Evolutionary conservation across 192 early-diverging fungal genomes (phyloP), one percentile per base, ranked within the genome.

Genomic region (Coemansia erecta): DNA sequence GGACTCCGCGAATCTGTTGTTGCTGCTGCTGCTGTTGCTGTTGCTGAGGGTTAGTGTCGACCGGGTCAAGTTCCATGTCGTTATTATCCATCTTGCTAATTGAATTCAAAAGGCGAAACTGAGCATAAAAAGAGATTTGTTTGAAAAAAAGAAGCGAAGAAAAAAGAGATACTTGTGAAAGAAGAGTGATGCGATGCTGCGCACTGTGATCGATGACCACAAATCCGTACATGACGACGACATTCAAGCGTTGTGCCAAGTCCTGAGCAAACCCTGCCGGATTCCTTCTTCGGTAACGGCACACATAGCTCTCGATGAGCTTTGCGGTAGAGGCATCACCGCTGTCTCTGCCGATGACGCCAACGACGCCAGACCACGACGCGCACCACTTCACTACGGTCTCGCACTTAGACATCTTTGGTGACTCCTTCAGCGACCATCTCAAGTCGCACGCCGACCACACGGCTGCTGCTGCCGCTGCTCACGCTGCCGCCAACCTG

Each of bases 401-500:
- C n/a, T n/a, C n/a, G n/a, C n/a, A n/a, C n/a, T n/a, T n/a, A n/a
- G n/a, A n/a, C n/a, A n/a, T n/a, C n/a, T n/a, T n/a, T n/a, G n/a
- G n/a, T n/a, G 23, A 39, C 47, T 41, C 56, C 41, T 61, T 50
- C 22, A 46, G 43, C 23, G 68, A 74, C 53, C 72, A 80, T 31
- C 58, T 80, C 44, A 37, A 74, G 58, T 54, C 42, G 1, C 62
- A 73, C 33, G 64, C 68, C 22, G 68, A 74, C 57, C 65, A 71
- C 51, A 37, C 54, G 8, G 64, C 61, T 10, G 62, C 71, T 7
- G 68, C 61, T 33, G 64, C 64, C 42, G 64, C 72, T 0, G 65
- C 66, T 74, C 63, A 84, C 72, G 49, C 70, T 69, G 48, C 73
- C 53, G 42, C 78, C 71, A 53, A 76, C 76, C 45, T 69, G 28